Evolutionary conservation across 306 rosid species (phyloP).

Genomic region (Ammopiptanthus mongolicus): DNA sequence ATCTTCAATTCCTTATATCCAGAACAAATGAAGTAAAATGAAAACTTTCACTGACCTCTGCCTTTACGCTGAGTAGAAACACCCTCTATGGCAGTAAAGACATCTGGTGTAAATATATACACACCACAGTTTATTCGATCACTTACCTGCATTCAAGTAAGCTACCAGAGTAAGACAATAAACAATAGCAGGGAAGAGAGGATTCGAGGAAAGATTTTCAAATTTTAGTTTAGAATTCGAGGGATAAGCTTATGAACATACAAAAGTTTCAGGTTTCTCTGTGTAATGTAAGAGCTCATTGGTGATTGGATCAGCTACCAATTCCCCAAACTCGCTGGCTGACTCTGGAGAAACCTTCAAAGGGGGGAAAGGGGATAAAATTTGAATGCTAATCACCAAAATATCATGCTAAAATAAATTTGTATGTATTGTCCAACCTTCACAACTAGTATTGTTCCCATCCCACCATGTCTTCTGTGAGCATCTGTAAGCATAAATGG

Average conservation of each 20-base stretch:
- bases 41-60: slow-evolving; percentile 50
- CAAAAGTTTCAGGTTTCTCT: slow-evolving; percentile 96
- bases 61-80: slow-evolving; percentile 79
- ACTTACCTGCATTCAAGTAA: slow-evolving; percentile 68
- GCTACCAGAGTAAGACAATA: not conserved
- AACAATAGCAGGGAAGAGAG: not conserved
- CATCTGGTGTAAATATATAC: slow-evolving; percentile 78
- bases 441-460: slow-evolving; percentile 90
- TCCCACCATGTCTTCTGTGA: slow-evolving; percentile 77
- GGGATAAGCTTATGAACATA: slow-evolving; percentile 33
- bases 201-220: slow-evolving; percentile 7
- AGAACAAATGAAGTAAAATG: not conserved
- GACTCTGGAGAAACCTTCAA: slow-evolving; percentile 85
- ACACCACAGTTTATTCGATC: slow-evolving; percentile 90
- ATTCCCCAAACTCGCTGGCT: slow-evolving; percentile 83
- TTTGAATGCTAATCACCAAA: not conserved
- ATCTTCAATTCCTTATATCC: not conserved
- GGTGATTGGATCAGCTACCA: slow-evolving; percentile 84
- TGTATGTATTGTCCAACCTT: slow-evolving; percentile 46
- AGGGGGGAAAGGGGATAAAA: not conserved
- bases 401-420: not conserved
- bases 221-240: not conserved
- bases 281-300: slow-evolving; percentile 92
- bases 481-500: slow-evolving; percentile 55
- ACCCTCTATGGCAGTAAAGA: slow-evolving; percentile 71